These are phyloP conservation scores for Vaccinium myrtillus DNA, from an alignment of 148 eudicot genomes.

Conservation along the genomic window DNA sequence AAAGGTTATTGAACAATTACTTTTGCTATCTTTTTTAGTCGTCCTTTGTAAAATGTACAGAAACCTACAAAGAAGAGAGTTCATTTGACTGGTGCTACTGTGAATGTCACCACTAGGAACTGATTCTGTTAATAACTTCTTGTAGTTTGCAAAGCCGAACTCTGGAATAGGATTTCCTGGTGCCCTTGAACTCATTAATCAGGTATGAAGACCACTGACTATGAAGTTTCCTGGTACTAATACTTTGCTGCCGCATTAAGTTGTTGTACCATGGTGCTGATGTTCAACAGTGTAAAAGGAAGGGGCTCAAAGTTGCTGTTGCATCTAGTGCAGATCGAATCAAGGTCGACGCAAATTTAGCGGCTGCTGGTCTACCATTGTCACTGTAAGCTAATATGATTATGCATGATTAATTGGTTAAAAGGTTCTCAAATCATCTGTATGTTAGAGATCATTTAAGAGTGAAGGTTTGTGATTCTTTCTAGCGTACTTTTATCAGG, in stretches of 20 bases:
- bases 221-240: background rate
- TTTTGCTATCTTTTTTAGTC: background rate
- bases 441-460: background rate
- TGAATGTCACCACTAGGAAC: background rate
- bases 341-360: slow-evolving; percentile 94
- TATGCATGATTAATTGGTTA: background rate
- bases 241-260: slow-evolving; percentile 10
- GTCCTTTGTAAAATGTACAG: background rate
- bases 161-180: slow-evolving; percentile 98
- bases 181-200: slow-evolving; percentile 75
- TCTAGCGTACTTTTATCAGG: slow-evolving; percentile 38
- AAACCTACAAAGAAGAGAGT: background rate
- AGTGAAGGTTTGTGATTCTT: slow-evolving; percentile 17
- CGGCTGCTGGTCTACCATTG: slow-evolving; percentile 84
- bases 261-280: slow-evolving; percentile 16
- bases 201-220: slow-evolving; percentile 41
- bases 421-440: background rate
- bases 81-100: slow-evolving; percentile 8
- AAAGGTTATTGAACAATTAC: slow-evolving; percentile 56
- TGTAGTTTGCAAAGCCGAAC: slow-evolving; percentile 88
- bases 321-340: slow-evolving; percentile 98
- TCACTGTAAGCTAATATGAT: slow-evolving; percentile 52
- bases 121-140: slow-evolving; percentile 1
- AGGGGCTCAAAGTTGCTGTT: slow-evolving; percentile 96
- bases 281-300: slow-evolving; percentile 74